Evolutionary conservation across 148 eudicot species (phyloP).

Genomic region (Spergularia bocconei): DNA sequence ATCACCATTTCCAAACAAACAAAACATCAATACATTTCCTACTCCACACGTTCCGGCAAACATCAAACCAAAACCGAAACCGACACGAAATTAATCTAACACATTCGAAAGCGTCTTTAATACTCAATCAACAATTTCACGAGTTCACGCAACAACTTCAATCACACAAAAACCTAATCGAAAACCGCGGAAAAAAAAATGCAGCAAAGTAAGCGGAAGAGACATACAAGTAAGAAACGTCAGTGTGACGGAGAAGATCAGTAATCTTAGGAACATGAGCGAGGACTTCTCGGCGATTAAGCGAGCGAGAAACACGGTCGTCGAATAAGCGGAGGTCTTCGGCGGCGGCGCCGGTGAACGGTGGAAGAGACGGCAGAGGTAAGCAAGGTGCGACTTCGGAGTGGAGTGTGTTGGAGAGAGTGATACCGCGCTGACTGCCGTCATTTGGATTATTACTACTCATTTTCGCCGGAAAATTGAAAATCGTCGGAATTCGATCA

Average conservation of each 20-base stretch:
- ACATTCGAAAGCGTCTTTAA: too few species aligned
- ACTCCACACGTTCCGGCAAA: background rate
- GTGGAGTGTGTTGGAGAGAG: slow-evolving; percentile 71
- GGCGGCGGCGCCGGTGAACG: slow-evolving; percentile 74
- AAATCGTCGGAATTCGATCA: slow-evolving; percentile 16
- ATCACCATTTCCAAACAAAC: background rate
- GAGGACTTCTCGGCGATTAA: slow-evolving; percentile 49
- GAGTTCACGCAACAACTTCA: background rate
- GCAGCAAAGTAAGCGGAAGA: background rate
- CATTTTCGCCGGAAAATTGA: slow-evolving; percentile 1
- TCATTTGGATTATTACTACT: slow-evolving; percentile 31
- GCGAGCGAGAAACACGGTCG: slow-evolving; percentile 36
- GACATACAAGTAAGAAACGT: slow-evolving; percentile 86
- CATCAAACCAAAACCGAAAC: background rate
- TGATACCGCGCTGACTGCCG: slow-evolving; percentile 59
- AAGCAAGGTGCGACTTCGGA: slow-evolving; percentile 87
- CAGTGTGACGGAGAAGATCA: slow-evolving; percentile 64
- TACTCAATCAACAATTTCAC: background rate
- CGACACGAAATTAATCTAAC: background rate
- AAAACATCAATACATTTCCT: background rate
- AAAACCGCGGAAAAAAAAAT: background rate
- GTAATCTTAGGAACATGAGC: slow-evolving; percentile 63
- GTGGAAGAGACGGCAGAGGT: slow-evolving; percentile 87
- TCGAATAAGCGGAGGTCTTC: slow-evolving; percentile 65
- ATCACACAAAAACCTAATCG: background rate